Base-by-base conservation (phyloP, 441 rosid genomes). In the Biscutella laevigata region DNA sequence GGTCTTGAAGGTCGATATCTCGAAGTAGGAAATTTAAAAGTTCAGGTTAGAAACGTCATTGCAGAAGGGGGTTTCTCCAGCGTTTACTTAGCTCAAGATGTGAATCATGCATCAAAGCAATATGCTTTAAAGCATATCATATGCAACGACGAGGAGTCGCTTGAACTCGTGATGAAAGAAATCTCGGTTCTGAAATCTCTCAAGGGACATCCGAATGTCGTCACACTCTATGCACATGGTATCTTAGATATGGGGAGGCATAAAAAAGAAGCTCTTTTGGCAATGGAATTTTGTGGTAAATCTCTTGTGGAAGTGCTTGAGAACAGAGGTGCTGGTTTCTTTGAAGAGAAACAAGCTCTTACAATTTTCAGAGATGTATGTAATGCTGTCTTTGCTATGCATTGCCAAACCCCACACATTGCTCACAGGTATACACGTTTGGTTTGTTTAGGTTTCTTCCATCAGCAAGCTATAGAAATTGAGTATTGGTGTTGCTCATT, bases 11-110 rank as follows among this genome's bases (percentile, higher is more conserved):
- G 98, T 11, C 84, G 91, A 38, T 51, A 59, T 53, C 47, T 91
- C 1, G 98, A 91, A 47, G 74, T 91, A 41, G 95, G 86, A 45
- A 83, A 71, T 63, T 76, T 88, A 7, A 88, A 86, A 80, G 65
- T 88, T 61, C 86, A 83, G 24, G 75, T 91, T 32, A 79, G 75
- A 20, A 74, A 74, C 66, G 73, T 67, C 68, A 91, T 91, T 34
- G 96, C 96, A 0, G 96, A 88, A 71, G 96, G 96, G 43, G 96
- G 98, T 5, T 91, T 91, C 74, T 91, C 98, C 0, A 78, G 87
- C 41, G 98, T 91, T 34, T 88, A 91, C 74, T 62, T 79, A 52
- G 96, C 94, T 43, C 83, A 74, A 50, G 98, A 91, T 72, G 74
- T 77, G 37, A 45, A 66, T 16, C 75, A 83, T 40, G 44, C 68